Base-by-base conservation (phyloP, 768 basidiomycete genomes). In the Agrocybe pediades region DNA sequence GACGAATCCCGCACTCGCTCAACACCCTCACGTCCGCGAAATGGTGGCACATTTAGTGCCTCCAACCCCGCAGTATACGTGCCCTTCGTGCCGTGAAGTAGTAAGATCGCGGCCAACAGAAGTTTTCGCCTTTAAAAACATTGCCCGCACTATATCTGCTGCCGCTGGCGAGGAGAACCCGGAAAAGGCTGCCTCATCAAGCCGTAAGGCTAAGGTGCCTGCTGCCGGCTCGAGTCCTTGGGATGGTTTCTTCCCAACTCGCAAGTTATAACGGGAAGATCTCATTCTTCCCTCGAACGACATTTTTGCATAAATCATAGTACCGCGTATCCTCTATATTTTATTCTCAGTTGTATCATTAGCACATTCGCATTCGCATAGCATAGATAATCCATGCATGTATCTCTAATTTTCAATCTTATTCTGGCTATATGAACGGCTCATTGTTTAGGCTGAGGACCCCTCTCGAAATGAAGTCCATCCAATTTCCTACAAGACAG, bases 41-140 rank as follows among this genome's bases (percentile, higher is more conserved):
- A 60, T 69, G 46, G 51, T 69, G 23, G 58, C 60, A 6, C 66
- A 64, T 29, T 24, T 60, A 26, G 61, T 68, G 27, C 73, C 67
- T 20, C 71, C 70, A 6, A 68, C 74, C 29, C 86, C 85, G 0
- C 64, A 76, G 25, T 89, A 86, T 58, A 82, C 82, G 1, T 91
- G 88, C 51, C 88, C 88, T 2, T 81, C 80, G 4, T 91, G 88
- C 60, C 76, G 88, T 47, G 71, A 76, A 42, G 59, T 65, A 11
- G 78, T 86, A 9, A 64, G 68, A 25, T 72, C 62, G 11, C 75
- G 73, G 19, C 88, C 88, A 0, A 73, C 79, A 0, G 85, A 89
- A 60, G 78, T 79, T 41, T 90, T 81, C 64, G 73, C 75, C 6
- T 65, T 90, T 45, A 90, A 89, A n/a, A n/a, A n/a, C n/a, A n/a